Evolutionary conservation across 306 rosid species (phyloP), one percentile per base, ranked within the genome.

Genomic region (Cucurbita maxima): DNA sequence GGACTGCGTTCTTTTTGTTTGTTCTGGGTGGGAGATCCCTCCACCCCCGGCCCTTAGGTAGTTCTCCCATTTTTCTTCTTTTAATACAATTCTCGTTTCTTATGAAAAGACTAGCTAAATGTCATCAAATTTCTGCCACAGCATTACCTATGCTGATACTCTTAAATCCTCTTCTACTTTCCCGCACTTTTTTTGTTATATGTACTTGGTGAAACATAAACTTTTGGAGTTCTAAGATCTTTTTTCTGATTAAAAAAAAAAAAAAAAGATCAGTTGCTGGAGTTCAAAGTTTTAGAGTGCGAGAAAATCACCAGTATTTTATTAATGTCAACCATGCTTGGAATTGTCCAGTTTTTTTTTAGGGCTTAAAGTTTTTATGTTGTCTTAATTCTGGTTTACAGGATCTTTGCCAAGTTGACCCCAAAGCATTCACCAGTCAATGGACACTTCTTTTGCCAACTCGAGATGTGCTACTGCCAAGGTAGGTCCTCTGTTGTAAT

Each of bases 381-480:
- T 47, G 61, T 52, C 25, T 12, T 74, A 36, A 79, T 38, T 63
- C 74, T 79, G 82, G 76, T 14, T 72, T 74, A 74, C 82, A 93
- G 98, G 99, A 91, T 81, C 96, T 94, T 78, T 91, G 95, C 83
- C 96, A 85, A 83, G 94, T 86, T 44, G 99, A 94, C 84, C 86
- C 88, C 63, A 91, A 86, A 83, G 83, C 89, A 74, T 88, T 90
- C 79, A 90, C 92, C 52, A 76, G 84, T 72, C 99, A 91, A 76
- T 94, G 99, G 96, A 82, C 89, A 72, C 74, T 90, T 81, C 92
- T 94, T 77, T 83, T 94, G 81, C 99, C 99, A 56, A 85, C 92
- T 60, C 79, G 85, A 77, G 96, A 94, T 81, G 97, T 83, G 57
- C 84, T 94, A 18, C 92, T 88, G 72, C 88, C 86, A 60, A 90